Evolutionary conservation across 192 early-diverging fungal genomes (phyloP), one percentile per base, ranked within the genome.

Genomic region (Podila horticola): DNA sequence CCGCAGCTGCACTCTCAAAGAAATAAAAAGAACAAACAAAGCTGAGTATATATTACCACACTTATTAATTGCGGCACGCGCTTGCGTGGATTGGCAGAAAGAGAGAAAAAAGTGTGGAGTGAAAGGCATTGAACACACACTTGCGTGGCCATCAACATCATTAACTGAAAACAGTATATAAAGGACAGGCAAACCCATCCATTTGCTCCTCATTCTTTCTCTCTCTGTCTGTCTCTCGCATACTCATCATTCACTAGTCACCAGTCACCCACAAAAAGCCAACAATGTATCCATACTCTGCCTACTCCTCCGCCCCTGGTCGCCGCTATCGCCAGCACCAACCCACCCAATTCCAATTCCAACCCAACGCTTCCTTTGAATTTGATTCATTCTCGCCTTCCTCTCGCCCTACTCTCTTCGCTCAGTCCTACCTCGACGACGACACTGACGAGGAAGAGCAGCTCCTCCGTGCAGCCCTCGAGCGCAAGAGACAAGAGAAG

Each of bases 401-500:
- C 10, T 29, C 28, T 30, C 24, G 11, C 38, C 24, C 15, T 5
- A 34, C 28, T 7, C 48, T 8, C 64, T 50, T 66, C 20, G 64
- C 17, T 22, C 9, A 31, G 13, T 60, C 33, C 15, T 63, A 58
- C 2, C 63, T 55, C 6, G 51, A 22, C 5, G 60, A 74, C 6
- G 73, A 74, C 29, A 64, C 67, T 4, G 74, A 75, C 13, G 74
- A 75, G 41, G 74, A 75, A 22, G 74, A 75, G 31, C 61, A 64
- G 4, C 30, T 75, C 38, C 67, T 75, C 26, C 66, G 61, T 8
- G 74, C 74, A 4, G 74, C 74, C 26, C 67, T 75, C 36, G 74
- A 69, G 34, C 49, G 67, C 19, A 75, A 75, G 55, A 66, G 51
- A 24, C 31, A 50, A 24, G 59, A 75, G 33, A 59, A 66, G 19